phyloP scores from a whole-genome alignment of 345 rosid species.

The Acer negundo region DNA sequence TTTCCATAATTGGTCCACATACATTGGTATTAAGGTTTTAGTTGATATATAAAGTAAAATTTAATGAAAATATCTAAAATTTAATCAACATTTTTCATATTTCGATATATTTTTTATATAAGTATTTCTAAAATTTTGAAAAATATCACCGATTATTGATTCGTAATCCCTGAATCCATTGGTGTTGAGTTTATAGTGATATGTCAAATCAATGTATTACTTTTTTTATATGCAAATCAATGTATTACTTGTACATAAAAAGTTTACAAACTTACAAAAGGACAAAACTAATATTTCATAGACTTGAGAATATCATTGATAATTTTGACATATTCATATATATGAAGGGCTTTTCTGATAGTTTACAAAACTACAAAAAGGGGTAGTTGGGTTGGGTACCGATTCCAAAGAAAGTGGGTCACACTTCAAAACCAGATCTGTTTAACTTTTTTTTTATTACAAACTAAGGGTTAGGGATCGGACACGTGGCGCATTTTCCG shows the following conservation, averaged over 20 bases:
- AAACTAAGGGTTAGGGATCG: too few species aligned
- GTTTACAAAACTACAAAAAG: neutral
- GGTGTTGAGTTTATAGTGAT: neutral
- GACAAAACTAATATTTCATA: neutral
- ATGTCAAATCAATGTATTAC: neutral
- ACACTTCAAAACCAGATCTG: neutral
- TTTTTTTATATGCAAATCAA: neutral
- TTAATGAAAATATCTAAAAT: too few species aligned
- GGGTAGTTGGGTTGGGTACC: neutral
- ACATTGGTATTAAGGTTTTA: too few species aligned
- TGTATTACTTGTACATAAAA: neutral
- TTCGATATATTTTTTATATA: neutral
- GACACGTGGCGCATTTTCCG: slow-evolving; percentile 7
- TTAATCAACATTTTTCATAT: neutral
- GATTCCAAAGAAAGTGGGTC: neutral
- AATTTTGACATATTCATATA: neutral
- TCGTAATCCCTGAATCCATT: too few species aligned
- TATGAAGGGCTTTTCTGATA: neutral
- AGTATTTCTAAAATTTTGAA: too few species aligned
- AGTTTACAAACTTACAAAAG: neutral
- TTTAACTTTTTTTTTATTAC: neutral
- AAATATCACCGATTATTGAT: too few species aligned
- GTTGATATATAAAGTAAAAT: neutral
- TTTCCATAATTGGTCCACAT: too few species aligned
- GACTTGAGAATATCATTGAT: neutral